Percentiles rank a stretch among this genome's conserved stretches.
phyloP scores from a whole-genome alignment of 805 yeast genomes.

The Barnettozyma salicaria region DNA sequence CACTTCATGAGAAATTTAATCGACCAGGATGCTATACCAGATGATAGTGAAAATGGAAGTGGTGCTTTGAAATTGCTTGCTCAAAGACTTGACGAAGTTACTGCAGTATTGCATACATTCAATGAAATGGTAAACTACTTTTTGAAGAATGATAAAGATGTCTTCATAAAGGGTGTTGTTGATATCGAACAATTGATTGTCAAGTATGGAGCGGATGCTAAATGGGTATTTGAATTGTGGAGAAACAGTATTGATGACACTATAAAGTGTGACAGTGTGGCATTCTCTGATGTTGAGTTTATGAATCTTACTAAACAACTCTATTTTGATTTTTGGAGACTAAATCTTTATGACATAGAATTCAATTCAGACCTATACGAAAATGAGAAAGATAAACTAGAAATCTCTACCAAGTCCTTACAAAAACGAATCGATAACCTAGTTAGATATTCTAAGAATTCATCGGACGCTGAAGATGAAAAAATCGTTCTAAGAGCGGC shows the following conservation, averaged over 20 bases:
- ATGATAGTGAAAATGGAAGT: conserved; percentile 28
- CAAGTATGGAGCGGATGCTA: conserved; percentile 41
- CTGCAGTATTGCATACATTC: conserved; percentile 59
- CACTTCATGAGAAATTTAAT: conserved; percentile 39
- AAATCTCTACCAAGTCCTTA: conserved; percentile 31
- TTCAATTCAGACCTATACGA: conserved; percentile 47
- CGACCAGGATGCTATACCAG: conserved; percentile 26
- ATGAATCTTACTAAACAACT: conserved; percentile 34
- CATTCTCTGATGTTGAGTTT: conserved; percentile 19
- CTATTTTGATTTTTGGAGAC: conserved; percentile 65
- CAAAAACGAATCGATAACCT: conserved; percentile 31
- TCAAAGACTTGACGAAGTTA: conserved; percentile 64
- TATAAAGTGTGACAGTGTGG: conserved; percentile 15
- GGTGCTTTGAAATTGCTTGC: conserved; percentile 65
- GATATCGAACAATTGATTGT: conserved; percentile 36
- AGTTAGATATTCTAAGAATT: conserved; percentile 8
- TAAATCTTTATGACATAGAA: conserved; percentile 65
- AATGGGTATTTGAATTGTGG: conserved; percentile 80
- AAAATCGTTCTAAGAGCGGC: conserved; percentile 10
- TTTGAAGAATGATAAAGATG: conserved; percentile 27
- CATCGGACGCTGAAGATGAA: conserved; percentile 24
- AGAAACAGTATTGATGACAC: conserved; percentile 36
- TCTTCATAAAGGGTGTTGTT: conserved; percentile 33
- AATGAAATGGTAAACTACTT: conserved; percentile 52
- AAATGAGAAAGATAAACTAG: conserved; percentile 37